A percentile compares a stretch with the other conserved stretches of the same genome.
phyloP scores from a whole-genome alignment of 1,139 yeast species.

The Yamadazyma atlantica region DNA sequence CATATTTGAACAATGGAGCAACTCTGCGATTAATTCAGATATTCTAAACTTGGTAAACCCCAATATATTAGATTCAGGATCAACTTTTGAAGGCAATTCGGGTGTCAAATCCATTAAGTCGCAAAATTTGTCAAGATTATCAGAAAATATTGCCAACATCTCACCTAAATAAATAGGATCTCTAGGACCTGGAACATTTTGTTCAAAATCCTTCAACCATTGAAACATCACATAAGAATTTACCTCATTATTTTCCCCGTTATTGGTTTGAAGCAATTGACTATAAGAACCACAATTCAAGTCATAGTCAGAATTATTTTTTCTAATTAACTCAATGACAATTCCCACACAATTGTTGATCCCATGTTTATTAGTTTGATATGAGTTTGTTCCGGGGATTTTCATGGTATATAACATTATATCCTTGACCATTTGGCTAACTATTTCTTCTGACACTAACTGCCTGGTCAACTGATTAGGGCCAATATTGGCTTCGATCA shows the following conservation, averaged over 20 bases:
- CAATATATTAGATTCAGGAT: conserved; percentile 19
- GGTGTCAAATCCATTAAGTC: conserved; percentile 29
- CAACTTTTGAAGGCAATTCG: conserved; percentile 22
- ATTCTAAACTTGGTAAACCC: conserved; percentile 47
- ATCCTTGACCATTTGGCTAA: conserved; percentile 39
- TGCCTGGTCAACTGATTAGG: conserved; percentile 48
- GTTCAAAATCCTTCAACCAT: conserved; percentile 49
- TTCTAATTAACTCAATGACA: conserved; percentile 46
- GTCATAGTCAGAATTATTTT: conserved; percentile 50
- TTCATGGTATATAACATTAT: conserved; percentile 34
- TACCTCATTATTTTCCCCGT: conserved; percentile 38
- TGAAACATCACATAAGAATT: conserved; percentile 46
- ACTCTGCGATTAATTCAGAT: conserved; percentile 46
- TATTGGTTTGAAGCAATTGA: conserved; percentile 28
- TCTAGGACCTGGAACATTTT: conserved; percentile 47
- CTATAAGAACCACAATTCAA: conserved; percentile 44
- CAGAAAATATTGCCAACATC: conserved; percentile 41
- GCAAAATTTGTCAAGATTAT: conserved; percentile 33
- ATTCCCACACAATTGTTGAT: conserved; percentile 49
- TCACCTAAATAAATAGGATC: conserved; percentile 50
- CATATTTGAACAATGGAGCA: conserved; percentile 51
- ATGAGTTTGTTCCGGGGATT: conserved; percentile 15
- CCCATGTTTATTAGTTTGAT: conserved; percentile 43
- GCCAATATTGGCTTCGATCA: conserved; percentile 48
- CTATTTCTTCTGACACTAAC: conserved; percentile 38